Evolutionary conservation across 352 stramenopile species (phyloP), one percentile per base, ranked within the genome.

Genomic region (Aphanomyces invadans): DNA sequence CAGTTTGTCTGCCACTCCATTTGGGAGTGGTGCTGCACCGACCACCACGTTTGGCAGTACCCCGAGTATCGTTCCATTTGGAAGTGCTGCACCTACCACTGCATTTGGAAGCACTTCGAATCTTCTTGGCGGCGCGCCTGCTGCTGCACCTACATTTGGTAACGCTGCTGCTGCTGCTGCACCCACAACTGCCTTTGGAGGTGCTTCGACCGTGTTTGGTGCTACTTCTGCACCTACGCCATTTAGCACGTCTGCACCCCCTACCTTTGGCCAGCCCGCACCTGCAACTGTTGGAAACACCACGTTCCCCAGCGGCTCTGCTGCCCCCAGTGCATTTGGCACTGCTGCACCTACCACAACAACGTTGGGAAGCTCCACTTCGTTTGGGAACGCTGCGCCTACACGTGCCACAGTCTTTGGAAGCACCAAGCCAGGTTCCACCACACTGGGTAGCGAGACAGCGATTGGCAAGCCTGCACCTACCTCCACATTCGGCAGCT

Each of bases 181-280:
- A 1, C 46, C 46, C n/a, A 54, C 46, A 1, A 54, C 46, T 12
- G 21, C 46, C 10, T 54, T 54, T 54, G 46, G 46, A 15, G 10
- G n/a, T 29, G 15, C 10, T 54, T 15, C n/a, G 11, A 29, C 10
- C 26, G 46, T n/a, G 26, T 29, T 29, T 54, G n/a, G n/a, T 21
- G 21, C 46, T 11, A 54, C 46, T 54, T 11, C 46, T 54, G n/a
- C 46, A 11, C n/a, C n/a, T n/a, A 54, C 46, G n/a, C 10, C 46
- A 21, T 54, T 54, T 54, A n/a, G 46, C n/a, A 65, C 17, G 3
- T 31, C 56, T n/a, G 11, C 56, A 21, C 12, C 44, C 21, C 32
- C 56, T 44, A 53, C 25, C 32, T 65, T 65, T 65, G 56, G 56
- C 38, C n/a, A 26, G 28, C 36, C 59, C 19, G 33, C 31, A 52